Conservation (phyloP, 495 filamentous ascomycete species). For the Xylaria scruposa region DNA sequence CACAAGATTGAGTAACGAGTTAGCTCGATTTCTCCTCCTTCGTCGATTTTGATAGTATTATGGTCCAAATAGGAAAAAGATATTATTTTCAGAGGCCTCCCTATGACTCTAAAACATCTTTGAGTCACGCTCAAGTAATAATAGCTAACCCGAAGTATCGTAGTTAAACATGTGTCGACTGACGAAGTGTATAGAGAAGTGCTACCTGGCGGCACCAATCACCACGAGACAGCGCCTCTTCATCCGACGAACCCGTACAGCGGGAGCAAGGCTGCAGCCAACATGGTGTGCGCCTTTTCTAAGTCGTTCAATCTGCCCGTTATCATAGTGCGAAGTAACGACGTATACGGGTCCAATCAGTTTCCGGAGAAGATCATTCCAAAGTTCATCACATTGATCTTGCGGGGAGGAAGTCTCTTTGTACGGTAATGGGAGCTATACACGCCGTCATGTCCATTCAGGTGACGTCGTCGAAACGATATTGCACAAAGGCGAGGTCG, state of each 20-base stretch:
- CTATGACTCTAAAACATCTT: not conserved
- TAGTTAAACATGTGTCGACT: not conserved
- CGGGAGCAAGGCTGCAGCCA: not conserved
- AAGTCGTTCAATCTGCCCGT: not conserved
- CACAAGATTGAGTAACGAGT: no score
- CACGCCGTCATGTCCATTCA: not conserved
- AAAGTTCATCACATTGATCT: not conserved
- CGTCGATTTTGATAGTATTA: not conserved
- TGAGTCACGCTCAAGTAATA: not conserved
- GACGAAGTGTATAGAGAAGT: not conserved
- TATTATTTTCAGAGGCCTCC: not conserved
- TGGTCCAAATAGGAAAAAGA: not conserved
- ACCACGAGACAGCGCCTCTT: not conserved
- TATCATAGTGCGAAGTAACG: not conserved
- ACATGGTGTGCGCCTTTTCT: not conserved
- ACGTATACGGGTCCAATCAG: not conserved
- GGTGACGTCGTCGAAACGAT: not conserved
- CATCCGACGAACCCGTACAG: not conserved
- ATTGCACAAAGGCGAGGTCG: not conserved
- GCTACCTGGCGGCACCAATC: not conserved
- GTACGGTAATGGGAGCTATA: not conserved
- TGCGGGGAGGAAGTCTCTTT: not conserved
- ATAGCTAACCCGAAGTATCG: not conserved
- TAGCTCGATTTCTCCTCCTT: not conserved
- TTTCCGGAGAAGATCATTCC: not conserved